Percentiles rank a stretch among this genome's conserved stretches.
These are phyloP conservation scores for Suillus variegatus DNA, from an alignment of 768 basidiomycete genomes.

Conservation along the genomic window DNA sequence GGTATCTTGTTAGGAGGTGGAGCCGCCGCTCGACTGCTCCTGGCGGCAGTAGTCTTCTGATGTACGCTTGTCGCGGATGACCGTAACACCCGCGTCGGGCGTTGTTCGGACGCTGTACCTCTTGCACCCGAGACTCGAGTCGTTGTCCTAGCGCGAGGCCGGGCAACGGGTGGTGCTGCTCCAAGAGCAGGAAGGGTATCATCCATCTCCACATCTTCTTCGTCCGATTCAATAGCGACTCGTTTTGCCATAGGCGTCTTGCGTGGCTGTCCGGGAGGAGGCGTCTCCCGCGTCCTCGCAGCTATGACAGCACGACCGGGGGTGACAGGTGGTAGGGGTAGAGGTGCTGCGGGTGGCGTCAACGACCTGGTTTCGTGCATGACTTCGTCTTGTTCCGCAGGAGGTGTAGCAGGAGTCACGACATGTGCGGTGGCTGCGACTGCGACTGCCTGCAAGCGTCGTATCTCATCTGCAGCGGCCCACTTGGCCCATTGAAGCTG, in stretches of 20 bases:
- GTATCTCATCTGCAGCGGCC: constrained; percentile 84
- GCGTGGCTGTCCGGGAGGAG: constrained; percentile 80
- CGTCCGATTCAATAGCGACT: constrained; percentile 63
- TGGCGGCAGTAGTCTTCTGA: constrained; percentile 46
- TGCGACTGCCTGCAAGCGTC: constrained; percentile 43
- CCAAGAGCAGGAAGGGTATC: constrained; percentile 68
- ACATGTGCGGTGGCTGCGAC: constrained; percentile 43
- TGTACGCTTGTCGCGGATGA: constrained; percentile 61
- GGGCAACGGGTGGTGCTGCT: constrained; percentile 40
- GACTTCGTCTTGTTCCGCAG: constrained; percentile 74
- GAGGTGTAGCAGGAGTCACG: constrained; percentile 78
- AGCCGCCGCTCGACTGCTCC: constrained; percentile 41
- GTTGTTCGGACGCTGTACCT: constrained; percentile 68
- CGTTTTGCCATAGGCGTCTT: constrained; percentile 87
- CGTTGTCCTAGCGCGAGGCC: constrained; percentile 39
- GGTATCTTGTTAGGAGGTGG: constrained; percentile 69
- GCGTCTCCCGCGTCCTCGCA: constrained; percentile 69
- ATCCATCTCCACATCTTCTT: constrained; percentile 51
- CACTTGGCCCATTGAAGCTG: constrained; percentile 93
- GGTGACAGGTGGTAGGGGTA: constrained; percentile 64
- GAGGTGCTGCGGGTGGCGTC: constrained; percentile 26
- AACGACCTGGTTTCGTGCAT: constrained; percentile 46
- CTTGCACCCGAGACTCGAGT: constrained; percentile 42
- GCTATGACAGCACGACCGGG: constrained; percentile 72
- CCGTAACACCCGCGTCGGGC: constrained; percentile 72